Evolutionary conservation across 192 early-diverging fungal species (phyloP).

Genomic region (Gaertneriomyces semiglobifer): DNA sequence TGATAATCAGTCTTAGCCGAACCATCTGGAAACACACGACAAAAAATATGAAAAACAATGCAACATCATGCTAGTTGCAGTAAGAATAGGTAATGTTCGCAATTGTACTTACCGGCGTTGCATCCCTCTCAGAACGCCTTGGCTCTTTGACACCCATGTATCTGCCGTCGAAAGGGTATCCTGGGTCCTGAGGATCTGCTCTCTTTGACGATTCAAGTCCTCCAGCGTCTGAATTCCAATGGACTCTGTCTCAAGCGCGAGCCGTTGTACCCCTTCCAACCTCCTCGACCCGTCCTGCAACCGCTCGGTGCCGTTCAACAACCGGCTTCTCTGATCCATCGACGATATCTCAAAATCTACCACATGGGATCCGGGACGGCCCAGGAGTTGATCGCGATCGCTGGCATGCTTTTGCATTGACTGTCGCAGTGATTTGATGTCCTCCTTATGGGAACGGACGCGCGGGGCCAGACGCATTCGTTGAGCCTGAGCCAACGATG

Average conservation of each 20-base stretch:
- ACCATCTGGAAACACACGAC: not conserved
- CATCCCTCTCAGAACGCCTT: constrained; percentile 58
- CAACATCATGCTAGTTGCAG: not conserved
- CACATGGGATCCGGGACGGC: constrained; percentile 25
- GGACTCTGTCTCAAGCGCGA: constrained; percentile 90
- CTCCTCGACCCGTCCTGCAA: constrained; percentile 72
- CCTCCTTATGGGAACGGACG: constrained; percentile 70
- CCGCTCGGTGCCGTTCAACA: constrained; percentile 84
- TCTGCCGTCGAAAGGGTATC: constrained; percentile 64
- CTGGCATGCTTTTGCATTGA: constrained; percentile 57
- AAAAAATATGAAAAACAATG: not conserved
- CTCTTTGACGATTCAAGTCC: constrained; percentile 79
- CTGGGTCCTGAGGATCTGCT: constrained; percentile 82
- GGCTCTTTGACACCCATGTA: constrained; percentile 52
- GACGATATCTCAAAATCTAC: constrained; percentile 49
- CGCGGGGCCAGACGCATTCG: constrained; percentile 66
- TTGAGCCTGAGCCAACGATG: constrained; percentile 62
- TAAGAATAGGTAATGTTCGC: constrained; percentile 24
- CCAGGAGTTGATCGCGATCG: constrained; percentile 50
- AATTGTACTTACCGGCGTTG: constrained; percentile 68
- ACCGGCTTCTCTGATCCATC: constrained; percentile 70
- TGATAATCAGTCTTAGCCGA: not conserved
- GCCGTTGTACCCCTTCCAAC: constrained; percentile 80
- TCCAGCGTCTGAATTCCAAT: constrained; percentile 81
- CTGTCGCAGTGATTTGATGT: constrained; percentile 73